Evolutionary conservation across 345 rosid genomes (phyloP), one percentile per base, ranked within the genome.

Genomic region (Arabis alpina): DNA sequence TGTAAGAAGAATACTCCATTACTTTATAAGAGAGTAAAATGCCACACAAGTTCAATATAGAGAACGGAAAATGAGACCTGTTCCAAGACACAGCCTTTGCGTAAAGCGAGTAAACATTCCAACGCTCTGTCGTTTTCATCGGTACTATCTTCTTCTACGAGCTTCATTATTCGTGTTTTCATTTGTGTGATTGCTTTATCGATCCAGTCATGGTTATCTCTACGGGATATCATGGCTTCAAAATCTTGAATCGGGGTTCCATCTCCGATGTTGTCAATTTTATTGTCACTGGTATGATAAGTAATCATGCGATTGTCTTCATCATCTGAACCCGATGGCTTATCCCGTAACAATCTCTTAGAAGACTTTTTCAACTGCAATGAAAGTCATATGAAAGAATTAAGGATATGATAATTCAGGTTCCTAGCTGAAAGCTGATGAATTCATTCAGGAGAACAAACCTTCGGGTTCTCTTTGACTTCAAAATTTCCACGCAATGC

Each of bases 21-120:
- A 8, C 40, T 36, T 36, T 8, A 8, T 8, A 36, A 8, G 40
- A 36, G 3, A 36, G 40, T 10, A 36, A 36, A 75, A 19, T 32
- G 41, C 34, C 34, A 16, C 34, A 16, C 15, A 72, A n/a, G 43
- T 41, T 10, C 0, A 3, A 43, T 53, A 53, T 55, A 57, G 60
- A 57, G 58, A 56, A 54, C 66, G 43, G 66, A 66, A 53, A 43
- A 59, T 25, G 65, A 67, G 80, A 91, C 99, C 71, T 94, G 97
- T 79, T 88, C 99, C 55, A 84, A 73, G 70, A 94, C 78, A 79
- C 96, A 94, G 68, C 93, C 90, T 80, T 81, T 89, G 12, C 96
- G 97, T 50, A 94, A 86, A 49, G 96, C 84, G 57, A 58, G 64
- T 36, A 91, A 66, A 66, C 87, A 84, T 60, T 87, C 89, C 78